Evolutionary conservation across 306 rosid genomes (phyloP).

Genomic region (Acacia crassicarpa): DNA sequence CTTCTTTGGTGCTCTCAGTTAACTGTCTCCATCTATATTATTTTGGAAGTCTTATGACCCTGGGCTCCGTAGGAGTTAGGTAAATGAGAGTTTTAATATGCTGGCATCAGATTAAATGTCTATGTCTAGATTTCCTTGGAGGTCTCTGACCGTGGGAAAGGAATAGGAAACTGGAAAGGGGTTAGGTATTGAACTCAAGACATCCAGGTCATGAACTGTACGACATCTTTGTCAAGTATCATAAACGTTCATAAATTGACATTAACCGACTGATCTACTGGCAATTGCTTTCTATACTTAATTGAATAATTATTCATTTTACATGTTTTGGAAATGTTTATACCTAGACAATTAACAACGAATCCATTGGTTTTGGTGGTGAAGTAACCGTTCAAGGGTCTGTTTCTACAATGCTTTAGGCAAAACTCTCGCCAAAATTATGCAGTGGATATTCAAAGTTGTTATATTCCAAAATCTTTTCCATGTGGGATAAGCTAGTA

Average conservation of each 20-base stretch:
- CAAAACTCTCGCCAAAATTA: neutral
- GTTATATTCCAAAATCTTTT: neutral
- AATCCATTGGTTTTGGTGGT: neutral
- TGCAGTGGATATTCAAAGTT: slow-evolving; percentile 21
- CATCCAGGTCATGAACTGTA: neutral
- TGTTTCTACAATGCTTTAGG: neutral
- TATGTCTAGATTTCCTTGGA: neutral
- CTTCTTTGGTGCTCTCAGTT: neutral
- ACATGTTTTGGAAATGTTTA: neutral
- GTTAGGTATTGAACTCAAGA: neutral
- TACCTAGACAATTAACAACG: slow-evolving; percentile 1
- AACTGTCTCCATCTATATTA: neutral
- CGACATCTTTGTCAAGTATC: slow-evolving; percentile 11
- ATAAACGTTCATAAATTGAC: neutral
- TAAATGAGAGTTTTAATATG: neutral
- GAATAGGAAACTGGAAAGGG: neutral
- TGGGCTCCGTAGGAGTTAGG: neutral
- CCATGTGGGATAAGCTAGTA: neutral
- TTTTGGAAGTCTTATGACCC: neutral
- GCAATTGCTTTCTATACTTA: slow-evolving; percentile 3
- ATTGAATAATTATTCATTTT: slow-evolving; percentile 5
- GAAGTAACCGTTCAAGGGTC: neutral
- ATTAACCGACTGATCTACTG: neutral
- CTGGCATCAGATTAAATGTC: slow-evolving; percentile 19
- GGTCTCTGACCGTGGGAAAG: neutral